Conservation (phyloP, 768 basidiomycete species). For the Rhodotorula sphaerocarpa region DNA sequence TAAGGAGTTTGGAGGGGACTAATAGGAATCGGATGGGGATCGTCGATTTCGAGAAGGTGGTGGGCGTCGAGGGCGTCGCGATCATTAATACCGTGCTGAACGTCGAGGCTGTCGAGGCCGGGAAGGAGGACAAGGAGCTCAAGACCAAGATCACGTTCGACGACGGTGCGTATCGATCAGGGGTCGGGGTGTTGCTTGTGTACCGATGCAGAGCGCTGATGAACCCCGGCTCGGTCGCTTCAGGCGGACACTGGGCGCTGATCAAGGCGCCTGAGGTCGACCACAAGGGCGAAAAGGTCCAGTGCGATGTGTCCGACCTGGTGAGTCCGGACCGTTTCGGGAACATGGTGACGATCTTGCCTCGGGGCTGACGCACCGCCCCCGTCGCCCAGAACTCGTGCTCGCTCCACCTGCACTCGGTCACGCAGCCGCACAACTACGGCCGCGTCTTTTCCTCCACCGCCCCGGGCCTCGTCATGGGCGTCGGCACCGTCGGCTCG, state of each 20-base stretch:
- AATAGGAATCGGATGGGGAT: slow-evolving; percentile 81
- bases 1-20: slow-evolving; percentile 80
- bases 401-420: slow-evolving; percentile 84
- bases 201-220: too few species aligned
- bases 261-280: slow-evolving; percentile 58
- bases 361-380: not conserved
- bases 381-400: slow-evolving; percentile 49
- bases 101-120: slow-evolving; percentile 68
- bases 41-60: slow-evolving; percentile 85
- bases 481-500: slow-evolving; percentile 79
- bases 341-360: too few species aligned
- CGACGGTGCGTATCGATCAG: slow-evolving; percentile 53
- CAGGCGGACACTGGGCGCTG: slow-evolving; percentile 65
- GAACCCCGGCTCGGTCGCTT: not conserved
- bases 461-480: slow-evolving; percentile 91
- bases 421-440: slow-evolving; percentile 84
- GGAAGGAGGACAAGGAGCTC: slow-evolving; percentile 61
- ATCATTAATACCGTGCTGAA: slow-evolving; percentile 81
- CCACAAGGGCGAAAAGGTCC: slow-evolving; percentile 54
- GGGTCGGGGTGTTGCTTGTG: too few species aligned
- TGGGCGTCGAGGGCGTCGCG: slow-evolving; percentile 76
- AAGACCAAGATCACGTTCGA: slow-evolving; percentile 79
- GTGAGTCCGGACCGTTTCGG: slow-evolving; percentile 10
- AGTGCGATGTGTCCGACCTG: slow-evolving; percentile 55
- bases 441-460: slow-evolving; percentile 90